A percentile compares a stretch with the other conserved stretches of the same genome.
phyloP scores from a whole-genome alignment of 768 basidiomycete species.

The Asterophora lycoperdoides region DNA sequence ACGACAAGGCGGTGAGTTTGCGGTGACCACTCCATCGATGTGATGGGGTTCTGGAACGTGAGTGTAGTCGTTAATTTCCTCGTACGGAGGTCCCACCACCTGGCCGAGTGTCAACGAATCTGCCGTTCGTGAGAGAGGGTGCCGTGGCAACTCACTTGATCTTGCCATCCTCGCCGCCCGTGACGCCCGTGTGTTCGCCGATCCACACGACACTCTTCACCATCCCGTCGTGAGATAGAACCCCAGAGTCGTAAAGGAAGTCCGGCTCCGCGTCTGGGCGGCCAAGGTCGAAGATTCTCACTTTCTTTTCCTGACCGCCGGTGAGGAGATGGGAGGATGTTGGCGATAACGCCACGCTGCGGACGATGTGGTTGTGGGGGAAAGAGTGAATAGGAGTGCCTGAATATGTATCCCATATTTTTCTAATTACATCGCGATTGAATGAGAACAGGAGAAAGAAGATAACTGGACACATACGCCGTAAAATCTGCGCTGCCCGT shows the following conservation, averaged over 20 bases:
- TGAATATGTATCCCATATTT: slow-evolving; percentile 93
- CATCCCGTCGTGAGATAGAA: slow-evolving; percentile 78
- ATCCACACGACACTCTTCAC: slow-evolving; percentile 95
- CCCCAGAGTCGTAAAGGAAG: slow-evolving; percentile 60
- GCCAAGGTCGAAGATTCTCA: slow-evolving; percentile 87
- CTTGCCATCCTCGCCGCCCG: slow-evolving; percentile 87
- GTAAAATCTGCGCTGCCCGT: slow-evolving; percentile 97
- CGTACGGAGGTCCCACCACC: slow-evolving; percentile 96
- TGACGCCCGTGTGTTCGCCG: slow-evolving; percentile 80
- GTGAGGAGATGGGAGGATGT: slow-evolving; percentile 67
- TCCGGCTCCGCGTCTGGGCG: slow-evolving; percentile 86
- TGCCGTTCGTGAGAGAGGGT: neutral
- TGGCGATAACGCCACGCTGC: slow-evolving; percentile 86
- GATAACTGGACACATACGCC: slow-evolving; percentile 57
- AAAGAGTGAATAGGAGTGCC: slow-evolving; percentile 92
- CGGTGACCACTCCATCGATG: slow-evolving; percentile 89
- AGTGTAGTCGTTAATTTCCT: slow-evolving; percentile 66
- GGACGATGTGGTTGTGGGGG: slow-evolving; percentile 97
- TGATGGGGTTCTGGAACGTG: slow-evolving; percentile 74
- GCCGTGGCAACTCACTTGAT: slow-evolving; percentile 60
- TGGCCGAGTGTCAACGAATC: slow-evolving; percentile 29
- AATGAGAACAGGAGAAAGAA: slow-evolving; percentile 7
- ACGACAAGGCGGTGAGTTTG: slow-evolving; percentile 82
- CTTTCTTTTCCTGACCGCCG: slow-evolving; percentile 97
- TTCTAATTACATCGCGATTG: slow-evolving; percentile 44